Base-by-base conservation (phyloP, 2,329 filamentous ascomycete genomes). In the Exophiala bonariae region DNA sequence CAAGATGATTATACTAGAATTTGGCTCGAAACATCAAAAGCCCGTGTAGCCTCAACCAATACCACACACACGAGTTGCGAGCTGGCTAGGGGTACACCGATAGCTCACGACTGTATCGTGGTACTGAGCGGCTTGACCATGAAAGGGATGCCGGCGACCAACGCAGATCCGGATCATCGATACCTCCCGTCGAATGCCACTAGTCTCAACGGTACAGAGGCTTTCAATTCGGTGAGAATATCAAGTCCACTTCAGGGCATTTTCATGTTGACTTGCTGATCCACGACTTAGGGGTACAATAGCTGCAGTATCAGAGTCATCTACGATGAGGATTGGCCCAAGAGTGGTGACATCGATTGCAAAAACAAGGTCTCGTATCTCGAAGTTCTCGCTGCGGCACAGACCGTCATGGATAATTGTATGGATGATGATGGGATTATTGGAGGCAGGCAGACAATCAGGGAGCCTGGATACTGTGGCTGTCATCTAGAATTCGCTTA, bases 381-480 rank as follows among this genome's bases (percentile, higher is more conserved):
- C 5, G 38, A 41, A 22, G 38, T 30, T 5, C 4, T 5, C 9
- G 38, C 10, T n/a, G 38, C 38, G 22, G 38, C 23, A 10, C 38
- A 41, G 20, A 41, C 5, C 8, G 18, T 41, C 23, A 14, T 41
- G 18, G 38, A 28, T 23, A 41, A 16, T 7, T 41, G 38, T 17
- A 31, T 11, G 9, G 10, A 7, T 10, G 19, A 30, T 5, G 14
- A n/a, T 17, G 13, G 10, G 19, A 14, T n/a, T 17, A 23, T 41
- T 6, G 8, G 9, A 30, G 38, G 38, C n/a, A 26, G 5, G 19
- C 38, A 41, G 23, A 18, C 8, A 30, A 23, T 41, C 16, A 7
- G 38, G 18, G 19, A 23, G 14, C 20, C 20, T 13, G 38, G 38
- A n/a, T 7, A 41, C 11, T 41, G 38, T 41, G 38, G 19, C 22